These are phyloP conservation scores for Capronia americana DNA, from an alignment of 2,329 filamentous ascomycete species.

Conservation along the genomic window DNA sequence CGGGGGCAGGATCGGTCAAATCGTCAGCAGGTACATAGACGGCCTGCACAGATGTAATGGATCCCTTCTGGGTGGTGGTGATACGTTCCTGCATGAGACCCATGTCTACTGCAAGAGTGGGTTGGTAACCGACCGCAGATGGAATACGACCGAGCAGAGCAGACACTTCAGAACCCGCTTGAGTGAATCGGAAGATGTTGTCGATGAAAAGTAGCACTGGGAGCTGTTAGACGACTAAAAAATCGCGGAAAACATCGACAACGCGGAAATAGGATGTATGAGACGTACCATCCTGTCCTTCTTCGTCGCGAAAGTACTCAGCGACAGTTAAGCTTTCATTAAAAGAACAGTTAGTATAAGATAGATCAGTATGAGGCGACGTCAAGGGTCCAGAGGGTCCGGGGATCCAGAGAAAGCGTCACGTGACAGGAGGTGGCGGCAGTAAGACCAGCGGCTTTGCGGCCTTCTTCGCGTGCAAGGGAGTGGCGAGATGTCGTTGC, in stretches of 20 bases:
- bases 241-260: no score
- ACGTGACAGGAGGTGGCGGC: no score
- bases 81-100: slow-evolving; percentile 99
- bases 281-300: slow-evolving; percentile 82
- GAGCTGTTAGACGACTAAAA: neutral
- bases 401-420: no score
- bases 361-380: no score
- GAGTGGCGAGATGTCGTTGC: neutral
- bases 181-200: slow-evolving; percentile 99
- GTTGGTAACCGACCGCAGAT: slow-evolving; percentile 99
- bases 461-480: neutral
- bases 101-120: slow-evolving; percentile 98
- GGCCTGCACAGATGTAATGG: slow-evolving; percentile 99
- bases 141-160: slow-evolving; percentile 99
- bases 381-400: no score
- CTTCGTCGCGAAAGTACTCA: slow-evolving; percentile 81
- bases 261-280: no score
- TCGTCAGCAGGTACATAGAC: slow-evolving; percentile 99
- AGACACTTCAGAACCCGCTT: slow-evolving; percentile 99
- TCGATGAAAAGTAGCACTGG: slow-evolving; percentile 98
- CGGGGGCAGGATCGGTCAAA: slow-evolving; percentile 99
- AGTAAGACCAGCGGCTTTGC: no score
- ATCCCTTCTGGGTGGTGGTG: slow-evolving; percentile 98
- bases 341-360: slow-evolving; percentile 13
- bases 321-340: slow-evolving; percentile 68